Percentiles rank a stretch among this genome's conserved stretches.
phyloP scores from a whole-genome alignment of 2,329 filamentous ascomycete genomes.

The Pseudomassariella vexata region DNA sequence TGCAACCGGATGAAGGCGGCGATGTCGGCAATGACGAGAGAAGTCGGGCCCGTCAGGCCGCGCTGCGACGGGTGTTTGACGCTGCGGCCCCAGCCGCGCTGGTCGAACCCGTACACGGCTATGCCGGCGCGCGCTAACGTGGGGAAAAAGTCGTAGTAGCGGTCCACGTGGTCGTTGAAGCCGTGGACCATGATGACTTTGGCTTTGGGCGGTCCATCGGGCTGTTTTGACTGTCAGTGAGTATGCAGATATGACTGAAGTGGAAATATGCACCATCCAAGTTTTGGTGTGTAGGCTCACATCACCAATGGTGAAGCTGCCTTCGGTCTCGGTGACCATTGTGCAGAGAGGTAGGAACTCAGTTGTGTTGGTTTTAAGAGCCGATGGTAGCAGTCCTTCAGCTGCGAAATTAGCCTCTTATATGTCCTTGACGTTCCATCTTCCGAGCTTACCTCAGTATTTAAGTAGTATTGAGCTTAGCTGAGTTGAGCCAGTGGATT shows the following conservation, averaged over 20 bases:
- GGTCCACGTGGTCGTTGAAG: constrained; percentile 79
- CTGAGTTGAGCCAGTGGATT: no score
- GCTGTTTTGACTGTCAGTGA: constrained; percentile 30
- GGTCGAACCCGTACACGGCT: constrained; percentile 73
- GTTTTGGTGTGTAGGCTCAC: constrained; percentile 50
- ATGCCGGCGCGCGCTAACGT: constrained; percentile 66
- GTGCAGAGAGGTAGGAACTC: no score
- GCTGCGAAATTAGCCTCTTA: no score
- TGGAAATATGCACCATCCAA: constrained; percentile 44
- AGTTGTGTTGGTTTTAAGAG: constrained; percentile 7
- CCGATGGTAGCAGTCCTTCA: no score
- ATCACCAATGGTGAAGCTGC: constrained; percentile 40
- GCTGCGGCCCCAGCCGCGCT: constrained; percentile 81
- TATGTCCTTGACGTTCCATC: no score
- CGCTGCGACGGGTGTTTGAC: constrained; percentile 55
- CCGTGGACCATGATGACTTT: constrained; percentile 81
- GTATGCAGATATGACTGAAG: not conserved
- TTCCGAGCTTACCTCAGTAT: no score
- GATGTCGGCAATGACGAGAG: constrained; percentile 69
- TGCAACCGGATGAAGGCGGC: constrained; percentile 65
- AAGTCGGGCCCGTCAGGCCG: constrained; percentile 70
- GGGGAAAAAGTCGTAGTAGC: constrained; percentile 71
- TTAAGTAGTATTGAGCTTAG: no score
- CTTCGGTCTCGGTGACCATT: constrained; percentile 41
- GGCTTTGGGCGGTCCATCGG: constrained; percentile 53